These are phyloP conservation scores for Phytophthora idaei DNA, from an alignment of 352 stramenopile species.

Conservation along the genomic window DNA sequence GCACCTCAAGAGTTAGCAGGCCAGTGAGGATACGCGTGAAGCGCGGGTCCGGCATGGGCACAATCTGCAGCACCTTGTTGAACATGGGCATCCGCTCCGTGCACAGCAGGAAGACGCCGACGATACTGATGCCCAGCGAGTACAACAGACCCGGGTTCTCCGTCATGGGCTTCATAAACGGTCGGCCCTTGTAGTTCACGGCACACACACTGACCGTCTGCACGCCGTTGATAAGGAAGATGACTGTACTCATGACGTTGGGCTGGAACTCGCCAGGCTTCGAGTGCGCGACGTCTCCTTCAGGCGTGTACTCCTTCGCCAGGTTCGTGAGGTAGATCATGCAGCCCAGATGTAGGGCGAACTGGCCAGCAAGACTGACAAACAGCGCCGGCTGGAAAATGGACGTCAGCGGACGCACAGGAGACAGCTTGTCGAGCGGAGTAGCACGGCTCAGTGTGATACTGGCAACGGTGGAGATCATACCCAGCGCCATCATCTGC, in stretches of 20 bases:
- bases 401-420: constrained; percentile 91
- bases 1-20: constrained; percentile 82
- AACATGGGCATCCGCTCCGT: constrained; percentile 91
- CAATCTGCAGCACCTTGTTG: constrained; percentile 93
- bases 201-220: constrained; percentile 98
- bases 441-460: constrained; percentile 92
- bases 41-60: constrained; percentile 89
- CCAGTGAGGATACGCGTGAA: constrained; percentile 85
- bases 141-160: constrained; percentile 97
- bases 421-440: constrained; percentile 94
- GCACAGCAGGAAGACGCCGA: constrained; percentile 92
- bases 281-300: constrained; percentile 77
- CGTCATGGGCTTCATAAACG: constrained; percentile 98
- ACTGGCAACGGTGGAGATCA: constrained; percentile 87
- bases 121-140: constrained; percentile 85
- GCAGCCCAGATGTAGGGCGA: constrained; percentile 93
- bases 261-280: constrained; percentile 95
- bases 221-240: constrained; percentile 97
- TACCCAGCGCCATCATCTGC: constrained; percentile 91
- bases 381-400: constrained; percentile 96
- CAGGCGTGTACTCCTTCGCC: constrained; percentile 89
- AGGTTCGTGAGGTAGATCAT: constrained; percentile 94
- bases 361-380: constrained; percentile 95
- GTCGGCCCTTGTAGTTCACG: constrained; percentile 98
- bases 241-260: constrained; percentile 98